Evolutionary conservation across 2,329 filamentous ascomycete genomes (phyloP).

Genomic region (Cadophora luteo-olivacea): DNA sequence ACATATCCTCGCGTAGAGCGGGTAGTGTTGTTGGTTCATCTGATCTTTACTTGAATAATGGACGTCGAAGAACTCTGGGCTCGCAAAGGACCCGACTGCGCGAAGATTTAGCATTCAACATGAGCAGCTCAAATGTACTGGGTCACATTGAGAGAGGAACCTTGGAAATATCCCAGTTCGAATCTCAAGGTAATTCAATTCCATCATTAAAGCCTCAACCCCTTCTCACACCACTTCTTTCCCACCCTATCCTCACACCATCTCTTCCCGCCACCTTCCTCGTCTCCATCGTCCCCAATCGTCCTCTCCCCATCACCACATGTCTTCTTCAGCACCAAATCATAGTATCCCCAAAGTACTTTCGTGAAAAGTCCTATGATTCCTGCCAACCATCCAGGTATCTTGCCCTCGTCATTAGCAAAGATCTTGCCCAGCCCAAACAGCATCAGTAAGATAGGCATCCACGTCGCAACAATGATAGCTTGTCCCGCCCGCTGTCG

Average conservation of each 20-base stretch:
- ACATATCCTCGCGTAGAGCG: too few species aligned
- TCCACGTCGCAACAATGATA: conserved; percentile 66
- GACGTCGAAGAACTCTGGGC: too few species aligned
- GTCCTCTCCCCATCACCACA: conserved; percentile 90
- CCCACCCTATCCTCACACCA: conserved; percentile 19
- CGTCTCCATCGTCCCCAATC: conserved; percentile 29
- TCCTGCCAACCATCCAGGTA: conserved; percentile 70
- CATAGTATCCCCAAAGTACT: conserved; percentile 69
- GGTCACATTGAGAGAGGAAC: too few species aligned
- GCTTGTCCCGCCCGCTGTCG: conserved; percentile 70
- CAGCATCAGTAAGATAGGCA: conserved; percentile 62
- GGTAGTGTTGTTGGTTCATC: too few species aligned
- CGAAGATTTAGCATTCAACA: too few species aligned
- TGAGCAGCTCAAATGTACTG: too few species aligned
- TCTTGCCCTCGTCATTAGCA: conserved; percentile 68
- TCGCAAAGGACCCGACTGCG: too few species aligned
- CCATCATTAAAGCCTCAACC: conserved; percentile 17
- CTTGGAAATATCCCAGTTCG: too few species aligned
- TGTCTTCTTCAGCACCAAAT: conserved; percentile 63
- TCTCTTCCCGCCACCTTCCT: conserved; percentile 21
- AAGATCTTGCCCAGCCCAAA: conserved; percentile 57
- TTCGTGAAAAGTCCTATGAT: conserved; percentile 60
- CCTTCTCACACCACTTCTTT: conserved; percentile 22
- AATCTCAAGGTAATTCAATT: background rate
- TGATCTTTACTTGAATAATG: too few species aligned